Evolutionary conservation across 441 rosid genomes (phyloP).

Genomic region (Corymbia citriodora): DNA sequence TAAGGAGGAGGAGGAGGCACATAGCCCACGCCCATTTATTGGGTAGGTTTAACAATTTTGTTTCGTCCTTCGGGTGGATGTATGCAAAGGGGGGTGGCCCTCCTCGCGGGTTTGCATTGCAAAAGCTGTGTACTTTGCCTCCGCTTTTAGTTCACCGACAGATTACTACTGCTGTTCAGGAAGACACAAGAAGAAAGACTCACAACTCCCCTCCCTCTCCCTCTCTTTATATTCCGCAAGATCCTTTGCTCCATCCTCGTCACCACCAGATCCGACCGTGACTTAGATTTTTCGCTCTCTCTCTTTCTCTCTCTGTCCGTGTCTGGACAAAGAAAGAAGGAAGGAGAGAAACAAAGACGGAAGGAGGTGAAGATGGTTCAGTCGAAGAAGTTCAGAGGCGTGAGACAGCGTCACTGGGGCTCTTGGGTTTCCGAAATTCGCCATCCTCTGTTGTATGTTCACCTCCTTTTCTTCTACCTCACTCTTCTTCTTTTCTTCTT

Average conservation of each 20-base stretch:
- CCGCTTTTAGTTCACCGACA: constrained; percentile 24
- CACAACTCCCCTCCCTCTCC: not conserved
- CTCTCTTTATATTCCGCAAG: not conserved
- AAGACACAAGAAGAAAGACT: not conserved
- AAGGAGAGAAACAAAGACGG: not conserved
- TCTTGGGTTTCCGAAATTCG: constrained; percentile 63
- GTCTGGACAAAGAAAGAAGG: not conserved
- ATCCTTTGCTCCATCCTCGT: not conserved
- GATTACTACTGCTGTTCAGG: not conserved
- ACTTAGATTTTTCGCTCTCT: not conserved
- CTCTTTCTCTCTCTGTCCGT: not conserved
- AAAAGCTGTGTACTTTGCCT: not conserved
- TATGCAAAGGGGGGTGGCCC: not conserved
- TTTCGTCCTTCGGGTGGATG: not conserved
- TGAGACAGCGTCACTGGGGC: constrained; percentile 60
- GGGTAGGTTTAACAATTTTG: not conserved
- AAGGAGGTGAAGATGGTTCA: constrained; percentile 28
- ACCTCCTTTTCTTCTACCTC: not conserved
- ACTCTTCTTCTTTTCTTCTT: not conserved
- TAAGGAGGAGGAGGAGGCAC: not conserved
- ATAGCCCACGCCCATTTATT: not conserved
- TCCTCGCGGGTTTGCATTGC: not conserved
- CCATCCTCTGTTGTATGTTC: constrained; percentile 40
- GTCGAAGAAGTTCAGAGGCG: constrained; percentile 53
- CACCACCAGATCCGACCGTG: not conserved